A percentile compares a stretch with the other conserved stretches of the same genome.
Conservation (phyloP, 192 early-diverging fungal genomes). For the Rhizophagus sp. region DNA sequence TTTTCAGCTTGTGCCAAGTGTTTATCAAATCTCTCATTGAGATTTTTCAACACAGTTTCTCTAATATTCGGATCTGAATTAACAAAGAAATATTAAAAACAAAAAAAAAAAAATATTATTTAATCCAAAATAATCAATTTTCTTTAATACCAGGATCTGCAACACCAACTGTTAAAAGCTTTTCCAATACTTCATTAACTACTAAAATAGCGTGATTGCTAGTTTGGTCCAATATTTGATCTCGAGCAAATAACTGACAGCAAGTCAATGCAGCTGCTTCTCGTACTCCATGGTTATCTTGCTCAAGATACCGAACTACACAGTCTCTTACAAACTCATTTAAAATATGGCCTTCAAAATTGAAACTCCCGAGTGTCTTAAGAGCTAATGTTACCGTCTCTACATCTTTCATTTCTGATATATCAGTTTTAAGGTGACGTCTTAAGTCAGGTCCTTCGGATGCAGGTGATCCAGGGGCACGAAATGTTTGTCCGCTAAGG, state of each 20-base stretch:
- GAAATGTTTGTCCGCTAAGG: slow-evolving; percentile 78
- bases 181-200: slow-evolving; percentile 85
- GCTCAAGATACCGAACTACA: slow-evolving; percentile 79
- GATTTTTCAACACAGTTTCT: slow-evolving; percentile 73
- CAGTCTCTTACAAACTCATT: slow-evolving; percentile 90
- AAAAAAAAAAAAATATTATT: neutral
- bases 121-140: neutral
- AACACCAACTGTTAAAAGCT: slow-evolving; percentile 84
- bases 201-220: slow-evolving; percentile 77
- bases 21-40: slow-evolving; percentile 84
- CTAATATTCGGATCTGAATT: slow-evolving; percentile 68
- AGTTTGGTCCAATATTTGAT: slow-evolving; percentile 81
- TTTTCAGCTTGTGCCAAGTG: slow-evolving; percentile 91
- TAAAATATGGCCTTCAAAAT: slow-evolving; percentile 81
- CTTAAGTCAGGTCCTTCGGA: slow-evolving; percentile 37
- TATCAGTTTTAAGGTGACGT: slow-evolving; percentile 9
- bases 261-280: slow-evolving; percentile 85
- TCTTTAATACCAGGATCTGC: slow-evolving; percentile 58
- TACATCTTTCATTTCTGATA: slow-evolving; percentile 63
- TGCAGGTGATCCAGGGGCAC: slow-evolving; percentile 69
- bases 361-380: slow-evolving; percentile 79
- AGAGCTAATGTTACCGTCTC: slow-evolving; percentile 82
- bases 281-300: slow-evolving; percentile 74
- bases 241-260: slow-evolving; percentile 77
- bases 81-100: slow-evolving; percentile 11